Evolutionary conservation across 768 basidiomycete genomes (phyloP).

Genomic region (Tephrocybe sp.): DNA sequence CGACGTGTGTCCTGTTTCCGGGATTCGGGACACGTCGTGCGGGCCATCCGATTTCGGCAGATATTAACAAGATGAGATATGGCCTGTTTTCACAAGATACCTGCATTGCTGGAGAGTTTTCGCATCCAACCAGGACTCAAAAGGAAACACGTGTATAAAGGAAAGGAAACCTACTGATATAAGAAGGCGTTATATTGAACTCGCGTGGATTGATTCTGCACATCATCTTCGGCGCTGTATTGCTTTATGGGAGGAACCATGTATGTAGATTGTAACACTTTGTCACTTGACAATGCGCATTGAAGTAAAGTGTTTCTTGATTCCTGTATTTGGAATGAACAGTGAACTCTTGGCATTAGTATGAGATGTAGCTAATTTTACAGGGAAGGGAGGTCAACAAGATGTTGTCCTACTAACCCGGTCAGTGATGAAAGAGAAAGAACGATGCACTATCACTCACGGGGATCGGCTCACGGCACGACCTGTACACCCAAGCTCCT

Average conservation of each 20-base stretch:
- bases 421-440: conserved; percentile 6
- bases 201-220: conserved; percentile 4
- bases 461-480: conserved; percentile 60
- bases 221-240: no score
- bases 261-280: no score
- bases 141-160: no score
- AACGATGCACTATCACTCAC: conserved; percentile 21
- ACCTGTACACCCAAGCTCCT: conserved; percentile 88
- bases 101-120: not conserved
- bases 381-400: conserved; percentile 13
- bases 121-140: no score
- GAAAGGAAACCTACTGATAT: no score
- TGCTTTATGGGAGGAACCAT: no score
- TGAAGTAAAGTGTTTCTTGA: conserved; percentile 10
- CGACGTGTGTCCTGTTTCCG: conserved; percentile 69
- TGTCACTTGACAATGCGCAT: conserved; percentile 10
- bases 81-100: conserved; percentile 6
- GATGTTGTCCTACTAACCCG: conserved; percentile 10
- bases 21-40: conserved; percentile 67
- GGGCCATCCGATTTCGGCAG: conserved; percentile 55
- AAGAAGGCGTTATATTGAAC: conserved; percentile 10
- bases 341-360: conserved; percentile 16
- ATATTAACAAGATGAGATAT: conserved; percentile 56
- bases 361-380: conserved; percentile 18
- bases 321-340: conserved; percentile 12